A percentile compares a stretch with the other conserved stretches of the same genome.
Conservation (phyloP, 2,329 filamentous ascomycete species). For the Colletotrichum sp. region DNA sequence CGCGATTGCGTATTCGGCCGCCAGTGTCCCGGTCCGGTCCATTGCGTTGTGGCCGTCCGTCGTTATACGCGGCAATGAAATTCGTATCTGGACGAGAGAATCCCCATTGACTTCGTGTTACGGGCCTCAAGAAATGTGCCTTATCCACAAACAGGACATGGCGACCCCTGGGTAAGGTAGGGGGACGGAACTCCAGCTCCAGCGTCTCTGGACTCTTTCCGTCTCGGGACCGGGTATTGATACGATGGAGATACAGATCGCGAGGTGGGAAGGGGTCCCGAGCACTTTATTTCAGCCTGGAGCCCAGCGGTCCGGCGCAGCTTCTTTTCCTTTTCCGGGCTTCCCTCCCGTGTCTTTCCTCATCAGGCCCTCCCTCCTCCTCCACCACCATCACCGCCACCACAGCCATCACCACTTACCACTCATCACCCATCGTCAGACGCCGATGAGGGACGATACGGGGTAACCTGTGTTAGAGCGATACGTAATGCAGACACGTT, state of each 20-base stretch:
- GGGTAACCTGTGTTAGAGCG: neutral
- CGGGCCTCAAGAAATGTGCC: neutral
- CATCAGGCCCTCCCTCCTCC: neutral
- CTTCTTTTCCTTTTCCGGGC: neutral
- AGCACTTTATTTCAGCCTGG: neutral
- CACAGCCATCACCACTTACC: neutral
- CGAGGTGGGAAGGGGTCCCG: neutral
- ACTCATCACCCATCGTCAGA: neutral
- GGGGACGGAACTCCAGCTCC: neutral
- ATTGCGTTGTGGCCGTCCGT: neutral
- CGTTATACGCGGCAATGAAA: neutral
- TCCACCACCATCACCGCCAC: neutral
- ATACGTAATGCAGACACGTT: neutral
- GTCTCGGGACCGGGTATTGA: conserved; percentile 11
- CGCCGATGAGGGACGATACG: neutral
- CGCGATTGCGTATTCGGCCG: neutral
- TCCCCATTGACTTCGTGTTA: neutral
- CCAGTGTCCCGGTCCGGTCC: neutral
- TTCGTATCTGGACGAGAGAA: neutral
- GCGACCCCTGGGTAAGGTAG: neutral
- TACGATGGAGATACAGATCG: conserved; percentile 11
- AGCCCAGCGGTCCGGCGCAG: neutral
- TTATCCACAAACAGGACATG: neutral
- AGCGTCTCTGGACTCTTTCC: neutral
- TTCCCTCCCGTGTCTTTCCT: neutral